Conservation (phyloP, 2,329 filamentous ascomycete species). For the Epichloe glyceriae region DNA sequence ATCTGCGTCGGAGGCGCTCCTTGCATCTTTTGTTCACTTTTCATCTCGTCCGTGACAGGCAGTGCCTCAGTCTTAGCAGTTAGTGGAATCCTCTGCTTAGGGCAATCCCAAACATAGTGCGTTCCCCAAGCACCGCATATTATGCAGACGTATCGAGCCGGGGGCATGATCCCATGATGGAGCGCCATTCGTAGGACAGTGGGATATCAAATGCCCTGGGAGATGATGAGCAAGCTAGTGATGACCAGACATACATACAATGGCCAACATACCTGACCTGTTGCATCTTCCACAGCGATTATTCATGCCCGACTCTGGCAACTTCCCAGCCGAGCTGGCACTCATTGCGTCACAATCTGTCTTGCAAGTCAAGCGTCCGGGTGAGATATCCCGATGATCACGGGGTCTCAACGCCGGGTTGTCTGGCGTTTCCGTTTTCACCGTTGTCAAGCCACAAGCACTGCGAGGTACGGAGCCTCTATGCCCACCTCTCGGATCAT, state of each 20-base stretch:
- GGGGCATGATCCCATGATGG: not conserved
- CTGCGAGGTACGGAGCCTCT: not conserved
- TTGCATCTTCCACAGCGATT: not conserved
- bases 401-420: not conserved
- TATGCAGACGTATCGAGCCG: slow-evolving; percentile 1
- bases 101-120: slow-evolving; percentile 4
- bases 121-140: not conserved
- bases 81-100: not conserved
- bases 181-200: not conserved
- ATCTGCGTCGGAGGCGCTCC: not conserved
- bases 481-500: not conserved
- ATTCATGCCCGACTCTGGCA: not conserved
- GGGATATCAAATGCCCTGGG: not conserved
- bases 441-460: not conserved
- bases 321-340: not conserved
- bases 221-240: not conserved
- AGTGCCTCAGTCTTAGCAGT: not conserved
- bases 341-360: not conserved
- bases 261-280: not conserved
- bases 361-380: not conserved
- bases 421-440: not conserved
- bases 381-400: not conserved
- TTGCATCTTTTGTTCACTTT: not conserved
- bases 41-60: not conserved
- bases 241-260: not conserved